Conservation (phyloP, 305 asterid species). For the Andrographis paniculata region DNA sequence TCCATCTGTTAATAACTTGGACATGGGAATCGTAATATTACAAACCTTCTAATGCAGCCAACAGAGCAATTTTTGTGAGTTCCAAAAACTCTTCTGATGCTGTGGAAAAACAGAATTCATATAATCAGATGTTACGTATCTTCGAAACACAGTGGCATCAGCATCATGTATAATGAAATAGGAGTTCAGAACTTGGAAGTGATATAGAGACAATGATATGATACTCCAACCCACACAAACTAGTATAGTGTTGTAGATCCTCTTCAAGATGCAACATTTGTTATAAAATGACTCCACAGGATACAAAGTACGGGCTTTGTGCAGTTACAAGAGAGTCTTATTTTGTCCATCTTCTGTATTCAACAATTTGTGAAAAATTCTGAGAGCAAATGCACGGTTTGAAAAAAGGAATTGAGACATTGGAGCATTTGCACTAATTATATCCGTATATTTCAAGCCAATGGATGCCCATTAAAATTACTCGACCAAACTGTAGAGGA, state of each 20-base stretch:
- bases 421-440: slow-evolving; percentile 2
- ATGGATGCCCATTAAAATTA: background rate
- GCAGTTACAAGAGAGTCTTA: no score
- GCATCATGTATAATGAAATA: slow-evolving; percentile 3
- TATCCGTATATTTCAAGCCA: slow-evolving; percentile 12
- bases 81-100: slow-evolving; percentile 98
- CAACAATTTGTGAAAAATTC: slow-evolving; percentile 13
- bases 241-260: background rate
- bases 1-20: slow-evolving; percentile 16
- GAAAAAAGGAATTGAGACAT: slow-evolving; percentile 11
- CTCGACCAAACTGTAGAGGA: slow-evolving; percentile 7
- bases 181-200: slow-evolving; percentile 4
- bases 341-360: no score
- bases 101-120: slow-evolving; percentile 31
- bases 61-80: slow-evolving; percentile 89
- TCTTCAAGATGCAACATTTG: background rate
- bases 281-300: background rate
- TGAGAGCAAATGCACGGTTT: slow-evolving; percentile 12
- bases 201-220: slow-evolving; percentile 11
- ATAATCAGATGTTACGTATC: slow-evolving; percentile 20
- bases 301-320: slow-evolving; percentile 5
- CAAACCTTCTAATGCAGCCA: slow-evolving; percentile 97
- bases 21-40: slow-evolving; percentile 11
- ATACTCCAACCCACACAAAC: slow-evolving; percentile 7
- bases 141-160: slow-evolving; percentile 12